Conservation (phyloP, 2,329 filamentous ascomycete genomes). For the Mycosphaerella arachidis region DNA sequence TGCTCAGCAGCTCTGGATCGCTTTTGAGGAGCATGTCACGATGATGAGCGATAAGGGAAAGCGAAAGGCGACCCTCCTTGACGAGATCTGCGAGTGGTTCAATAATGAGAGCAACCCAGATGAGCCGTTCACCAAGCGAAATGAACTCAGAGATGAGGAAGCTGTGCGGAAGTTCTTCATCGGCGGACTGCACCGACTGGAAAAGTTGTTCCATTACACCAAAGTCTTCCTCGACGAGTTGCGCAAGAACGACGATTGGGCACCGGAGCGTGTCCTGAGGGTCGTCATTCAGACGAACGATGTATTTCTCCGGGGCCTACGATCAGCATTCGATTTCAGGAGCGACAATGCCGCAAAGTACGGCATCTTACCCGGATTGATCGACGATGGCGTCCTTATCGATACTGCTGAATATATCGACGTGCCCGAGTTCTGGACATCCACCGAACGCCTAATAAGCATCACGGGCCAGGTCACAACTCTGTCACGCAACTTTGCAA, state of each 20-base stretch:
- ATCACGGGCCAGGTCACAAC: slow-evolving; percentile 36
- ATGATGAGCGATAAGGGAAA: slow-evolving; percentile 45
- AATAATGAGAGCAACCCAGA: slow-evolving; percentile 72
- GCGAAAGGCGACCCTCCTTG: slow-evolving; percentile 65
- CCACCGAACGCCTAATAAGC: slow-evolving; percentile 48
- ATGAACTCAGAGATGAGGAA: slow-evolving; percentile 67
- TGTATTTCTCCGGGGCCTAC: slow-evolving; percentile 61
- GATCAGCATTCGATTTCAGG: slow-evolving; percentile 66
- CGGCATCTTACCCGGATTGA: slow-evolving; percentile 63
- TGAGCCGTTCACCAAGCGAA: slow-evolving; percentile 64
- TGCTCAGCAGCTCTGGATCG: slow-evolving; percentile 72
- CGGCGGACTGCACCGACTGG: slow-evolving; percentile 28
- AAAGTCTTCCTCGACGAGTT: slow-evolving; percentile 21
- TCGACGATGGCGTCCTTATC: slow-evolving; percentile 46
- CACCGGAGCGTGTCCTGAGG: slow-evolving; percentile 43
- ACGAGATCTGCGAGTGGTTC: slow-evolving; percentile 70
- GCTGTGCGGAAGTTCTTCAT: slow-evolving; percentile 82
- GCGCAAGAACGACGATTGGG: slow-evolving; percentile 10
- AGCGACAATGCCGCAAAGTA: slow-evolving; percentile 65
- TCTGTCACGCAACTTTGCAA: slow-evolving; percentile 39
- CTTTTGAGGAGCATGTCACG: slow-evolving; percentile 65
- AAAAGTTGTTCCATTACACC: slow-evolving; percentile 22
- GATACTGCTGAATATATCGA: slow-evolving; percentile 57
- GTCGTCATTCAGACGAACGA: slow-evolving; percentile 65
- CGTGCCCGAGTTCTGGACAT: slow-evolving; percentile 83